Base-by-base conservation (phyloP, 2,329 filamentous ascomycete genomes). In the Calonectria hawksworthii region DNA sequence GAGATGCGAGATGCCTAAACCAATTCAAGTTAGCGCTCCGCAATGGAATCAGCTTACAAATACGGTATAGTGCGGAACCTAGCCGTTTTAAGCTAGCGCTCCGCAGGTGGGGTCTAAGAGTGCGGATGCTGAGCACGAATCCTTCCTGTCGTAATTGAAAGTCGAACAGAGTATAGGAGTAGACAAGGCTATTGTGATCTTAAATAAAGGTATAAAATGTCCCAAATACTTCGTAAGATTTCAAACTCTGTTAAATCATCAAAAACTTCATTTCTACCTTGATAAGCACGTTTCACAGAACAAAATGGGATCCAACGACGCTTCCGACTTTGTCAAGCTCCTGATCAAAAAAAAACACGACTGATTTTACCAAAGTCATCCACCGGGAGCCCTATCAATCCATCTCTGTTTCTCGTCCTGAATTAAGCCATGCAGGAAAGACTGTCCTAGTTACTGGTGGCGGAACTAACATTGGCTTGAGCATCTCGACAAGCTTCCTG, bases 371-470 rank as follows among this genome's bases (percentile, higher is more conserved):
- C 13, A 78, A 73, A 2, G 32, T 44, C 4, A 64, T 73, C 68
- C 85, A 86, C 77, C 82, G 76, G 9, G 47, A 75, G 21, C 75
- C 84, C 1, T 88, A 89, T 64, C 75, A 82, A 0, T 73, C 81
- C 72, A 87, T 89, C 71, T 83, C 80, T 0, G 83, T 86, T 0
- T 68, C 74, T 1, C 83, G 84, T 0, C 84, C 86, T 0, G 85
- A 85, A 50, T 82, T 88, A 21, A 85, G 81, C 3, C 86, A 89
- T 26, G 76, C 80, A 3, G 86, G 86, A 7, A 79, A 81, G n/a
- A 92, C 89, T 1, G 90, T 93, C 13, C 86, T 95, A 14, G 91
- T 95, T 80, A 93, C 92, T 2, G 93, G 93, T 50, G 92, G 89
- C 28, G 89, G 90, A 2, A 89, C 87, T 0, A 92, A 93, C 59